phyloP scores from a whole-genome alignment of 805 yeast genomes.

The Saccharomyces paradoxus region DNA sequence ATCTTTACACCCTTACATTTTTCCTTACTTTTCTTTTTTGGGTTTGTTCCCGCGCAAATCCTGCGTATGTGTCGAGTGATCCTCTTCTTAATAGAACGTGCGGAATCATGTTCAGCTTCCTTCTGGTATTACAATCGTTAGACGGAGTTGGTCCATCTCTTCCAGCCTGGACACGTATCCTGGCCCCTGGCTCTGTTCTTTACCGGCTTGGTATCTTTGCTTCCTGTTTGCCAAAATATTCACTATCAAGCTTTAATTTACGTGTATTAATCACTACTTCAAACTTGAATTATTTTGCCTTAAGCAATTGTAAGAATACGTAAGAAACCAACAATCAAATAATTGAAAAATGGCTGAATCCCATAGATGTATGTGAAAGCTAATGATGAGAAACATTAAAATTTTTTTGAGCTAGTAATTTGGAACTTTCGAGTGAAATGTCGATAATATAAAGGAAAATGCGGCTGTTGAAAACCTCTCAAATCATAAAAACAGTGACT shows the following conservation, averaged over 20 bases:
- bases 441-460: not conserved
- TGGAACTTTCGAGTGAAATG: not conserved
- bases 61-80: not conserved
- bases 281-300: not conserved
- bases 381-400: not conserved
- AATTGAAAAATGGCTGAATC: constrained; percentile 75
- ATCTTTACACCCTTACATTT: not conserved
- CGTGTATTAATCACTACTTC: not conserved
- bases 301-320: not conserved
- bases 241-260: not conserved
- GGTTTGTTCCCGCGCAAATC: not conserved
- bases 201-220: not conserved
- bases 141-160: not conserved
- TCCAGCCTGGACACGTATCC: not conserved
- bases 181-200: not conserved
- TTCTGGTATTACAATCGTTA: not conserved
- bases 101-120: not conserved
- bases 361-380: constrained; percentile 77
- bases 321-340: not conserved
- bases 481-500: not conserved
- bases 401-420: not conserved
- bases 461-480: not conserved
- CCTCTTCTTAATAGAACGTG: not conserved
- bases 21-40: not conserved
- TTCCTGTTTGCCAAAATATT: not conserved